These are phyloP conservation scores for Russula dissimulans DNA, from an alignment of 768 basidiomycete genomes.

Conservation along the genomic window DNA sequence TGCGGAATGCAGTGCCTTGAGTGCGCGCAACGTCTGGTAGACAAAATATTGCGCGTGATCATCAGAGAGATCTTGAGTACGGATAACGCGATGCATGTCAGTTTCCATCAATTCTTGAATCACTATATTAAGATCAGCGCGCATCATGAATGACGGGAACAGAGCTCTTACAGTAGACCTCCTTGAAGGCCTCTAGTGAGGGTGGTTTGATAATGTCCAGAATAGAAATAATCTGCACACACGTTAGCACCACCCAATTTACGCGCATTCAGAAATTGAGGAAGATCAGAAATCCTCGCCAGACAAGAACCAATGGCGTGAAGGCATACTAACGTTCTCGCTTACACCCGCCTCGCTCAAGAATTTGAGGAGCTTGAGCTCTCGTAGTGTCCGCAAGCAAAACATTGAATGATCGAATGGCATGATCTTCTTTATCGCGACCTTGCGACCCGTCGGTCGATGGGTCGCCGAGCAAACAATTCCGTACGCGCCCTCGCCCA, in stretches of 20 bases:
- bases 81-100: constrained; percentile 93
- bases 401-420: constrained; percentile 96
- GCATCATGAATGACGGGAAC: not conserved
- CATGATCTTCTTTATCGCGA: constrained; percentile 93
- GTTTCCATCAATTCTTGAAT: constrained; percentile 94
- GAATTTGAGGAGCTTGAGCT: constrained; percentile 64
- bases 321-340: constrained; percentile 53
- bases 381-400: constrained; percentile 54
- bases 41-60: constrained; percentile 94
- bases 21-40: constrained; percentile 87
- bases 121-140: constrained; percentile 34
- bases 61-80: constrained; percentile 90
- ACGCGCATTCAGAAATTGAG: not conserved
- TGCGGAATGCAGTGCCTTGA: constrained; percentile 94
- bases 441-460: constrained; percentile 65
- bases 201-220: constrained; percentile 81
- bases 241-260: constrained; percentile 1
- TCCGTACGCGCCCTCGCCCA: constrained; percentile 94
- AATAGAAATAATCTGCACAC: constrained; percentile 74
- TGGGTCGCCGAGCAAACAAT: constrained; percentile 86
- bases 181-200: constrained; percentile 75
- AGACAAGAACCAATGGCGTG: not conserved
- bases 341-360: constrained; percentile 81
- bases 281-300: not conserved
- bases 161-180: constrained; percentile 58